Evolutionary conservation across 305 asterid species (phyloP).

Genomic region (Solanum hybrid): DNA sequence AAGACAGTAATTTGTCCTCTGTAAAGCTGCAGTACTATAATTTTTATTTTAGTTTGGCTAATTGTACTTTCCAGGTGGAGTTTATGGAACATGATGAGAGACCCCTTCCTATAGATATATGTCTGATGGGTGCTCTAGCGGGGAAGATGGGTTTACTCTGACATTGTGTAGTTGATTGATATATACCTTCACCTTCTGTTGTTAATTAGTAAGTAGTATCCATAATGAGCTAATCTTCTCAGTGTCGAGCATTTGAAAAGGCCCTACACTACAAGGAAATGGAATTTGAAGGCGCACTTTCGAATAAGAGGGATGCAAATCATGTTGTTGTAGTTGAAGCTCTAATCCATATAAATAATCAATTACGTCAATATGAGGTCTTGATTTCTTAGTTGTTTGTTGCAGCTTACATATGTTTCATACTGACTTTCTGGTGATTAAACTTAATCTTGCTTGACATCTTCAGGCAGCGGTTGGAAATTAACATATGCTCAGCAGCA

Average conservation of each 20-base stretch:
- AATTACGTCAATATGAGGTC: slow-evolving; percentile 98
- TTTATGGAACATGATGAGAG: slow-evolving; percentile 99
- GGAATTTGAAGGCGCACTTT: slow-evolving; percentile 94
- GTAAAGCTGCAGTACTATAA: not conserved
- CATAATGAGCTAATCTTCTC: slow-evolving; percentile 23
- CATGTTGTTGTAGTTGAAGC: slow-evolving; percentile 98
- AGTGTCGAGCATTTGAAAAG: slow-evolving; percentile 99
- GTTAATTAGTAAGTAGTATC: not conserved
- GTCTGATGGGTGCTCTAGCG: slow-evolving; percentile 97
- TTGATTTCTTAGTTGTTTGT: slow-evolving; percentile 8
- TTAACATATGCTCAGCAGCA: slow-evolving; percentile 90
- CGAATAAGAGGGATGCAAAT: slow-evolving; percentile 82
- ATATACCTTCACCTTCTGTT: no score
- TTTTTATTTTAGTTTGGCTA: not conserved
- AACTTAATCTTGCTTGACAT: slow-evolving; percentile 8
- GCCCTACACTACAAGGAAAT: slow-evolving; percentile 97
- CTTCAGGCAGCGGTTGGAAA: slow-evolving; percentile 94
- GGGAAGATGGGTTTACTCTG: slow-evolving; percentile 54
- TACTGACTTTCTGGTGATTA: not conserved
- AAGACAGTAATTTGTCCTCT: not conserved
- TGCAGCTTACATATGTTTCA: not conserved
- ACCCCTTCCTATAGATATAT: slow-evolving; percentile 95
- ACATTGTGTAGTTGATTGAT: slow-evolving; percentile 4
- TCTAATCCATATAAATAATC: slow-evolving; percentile 94
- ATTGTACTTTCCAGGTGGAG: slow-evolving; percentile 68